Evolutionary conservation across 768 basidiomycete genomes (phyloP), one percentile per base, ranked within the genome.

Genomic region (Grammothele lineata): DNA sequence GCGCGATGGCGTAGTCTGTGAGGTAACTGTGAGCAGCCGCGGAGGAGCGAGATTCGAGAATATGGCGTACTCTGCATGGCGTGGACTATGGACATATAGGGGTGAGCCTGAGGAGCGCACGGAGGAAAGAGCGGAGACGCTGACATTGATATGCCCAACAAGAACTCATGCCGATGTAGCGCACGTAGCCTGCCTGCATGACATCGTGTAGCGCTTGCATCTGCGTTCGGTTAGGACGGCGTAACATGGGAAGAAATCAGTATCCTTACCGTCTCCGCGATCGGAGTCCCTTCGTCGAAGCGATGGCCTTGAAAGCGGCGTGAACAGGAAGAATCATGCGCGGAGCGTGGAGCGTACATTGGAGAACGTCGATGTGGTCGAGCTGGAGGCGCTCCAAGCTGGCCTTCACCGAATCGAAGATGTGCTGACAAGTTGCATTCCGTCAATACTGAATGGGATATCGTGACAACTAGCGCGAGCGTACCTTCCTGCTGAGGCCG

Each of bases 341-440:
- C 27, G 7, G 27, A 30, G 14, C 8, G 14, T 30, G 27, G 27
- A 14, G 14, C 27, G 27, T 55, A 73, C 83, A 85, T 68, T 89
- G 87, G 7, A 88, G 65, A 1, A 89, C 65, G 57, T 90, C 89
- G 56, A 91, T 72, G 52, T 88, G 87, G 42, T 90, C 87, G 22
- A 87, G 62, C 37, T 87, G 82, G 2, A 91, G 71, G 15, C 87
- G 74, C 58, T 83, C 64, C 48, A 90, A 62, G 37, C 78, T 79
- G 14, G 68, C 65, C 56, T 82, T 80, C 27, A 85, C 76, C 0
- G 78, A 68, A 26, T 82, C 83, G 54, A 91, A 90, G 32, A 90
- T 87, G 56, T 83, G 79, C 80, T 88, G 37, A 37, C 18, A n/a
- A n/a, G 24, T 3, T 19, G 8, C 3, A 9, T 37, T 40, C 32